phyloP scores from a whole-genome alignment of 2,329 filamentous ascomycete species.

The Monilinia laxa region DNA sequence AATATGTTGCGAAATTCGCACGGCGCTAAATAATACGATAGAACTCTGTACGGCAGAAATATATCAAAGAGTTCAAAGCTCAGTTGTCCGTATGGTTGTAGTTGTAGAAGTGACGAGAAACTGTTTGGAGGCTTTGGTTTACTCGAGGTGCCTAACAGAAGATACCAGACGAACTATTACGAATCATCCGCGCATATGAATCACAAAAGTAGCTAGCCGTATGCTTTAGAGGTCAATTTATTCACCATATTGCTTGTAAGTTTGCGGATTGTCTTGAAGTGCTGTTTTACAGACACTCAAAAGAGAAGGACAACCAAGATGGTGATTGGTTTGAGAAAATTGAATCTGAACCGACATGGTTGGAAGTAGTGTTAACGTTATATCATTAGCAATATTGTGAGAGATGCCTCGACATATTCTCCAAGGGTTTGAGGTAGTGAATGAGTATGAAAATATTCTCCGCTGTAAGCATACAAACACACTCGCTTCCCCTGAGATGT shows the following conservation, averaged over 20 bases:
- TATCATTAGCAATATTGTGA: background rate
- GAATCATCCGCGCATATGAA: conserved; percentile 5
- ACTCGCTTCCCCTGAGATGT: background rate
- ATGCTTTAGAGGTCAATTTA: background rate
- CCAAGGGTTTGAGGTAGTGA: background rate
- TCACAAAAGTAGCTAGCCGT: background rate
- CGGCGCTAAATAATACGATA: background rate
- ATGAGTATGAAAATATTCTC: background rate
- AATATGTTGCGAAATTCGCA: background rate
- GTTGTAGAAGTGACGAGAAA: background rate
- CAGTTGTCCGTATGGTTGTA: background rate
- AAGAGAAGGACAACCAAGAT: background rate
- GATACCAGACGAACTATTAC: background rate
- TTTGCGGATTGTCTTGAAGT: background rate
- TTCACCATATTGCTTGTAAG: background rate
- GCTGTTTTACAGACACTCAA: no score
- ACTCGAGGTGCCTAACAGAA: background rate
- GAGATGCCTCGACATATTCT: background rate
- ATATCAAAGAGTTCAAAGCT: background rate
- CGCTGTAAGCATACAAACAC: background rate
- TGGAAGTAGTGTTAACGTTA: background rate
- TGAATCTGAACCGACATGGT: background rate
- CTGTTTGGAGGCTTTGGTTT: background rate
- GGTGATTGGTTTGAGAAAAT: background rate
- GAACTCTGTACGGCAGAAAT: background rate